Evolutionary conservation across 805 yeast species (phyloP), one percentile per base, ranked within the genome.

Genomic region (Cyberlindnera lachancei): DNA sequence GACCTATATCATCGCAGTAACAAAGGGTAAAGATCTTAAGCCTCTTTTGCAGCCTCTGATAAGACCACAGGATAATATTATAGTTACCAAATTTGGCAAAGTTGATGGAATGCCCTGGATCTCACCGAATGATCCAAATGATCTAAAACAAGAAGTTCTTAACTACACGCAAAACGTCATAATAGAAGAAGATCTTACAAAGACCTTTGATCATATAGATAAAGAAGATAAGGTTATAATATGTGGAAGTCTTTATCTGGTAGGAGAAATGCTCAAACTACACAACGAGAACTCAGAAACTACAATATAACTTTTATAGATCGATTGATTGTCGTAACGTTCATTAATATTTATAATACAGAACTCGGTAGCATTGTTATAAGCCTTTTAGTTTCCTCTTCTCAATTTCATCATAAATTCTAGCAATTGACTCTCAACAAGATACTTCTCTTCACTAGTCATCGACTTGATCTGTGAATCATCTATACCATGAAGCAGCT

Each of bases 71-170:
- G 96, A 87, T 46, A 53, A 59, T 3, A 70, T 88, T 0, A 57
- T 79, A 1, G 67, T 79, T 1, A 75, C 90, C 0, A 50, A 61
- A 20, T 92, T 88, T 52, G 70, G 76, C 1, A 46, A 59, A 2
- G 90, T 94, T 1, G 88, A 79, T 11, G 80, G 85, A 0, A 92
- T 92, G 98, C 96, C 97, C 0, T 92, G 97, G 97, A 75, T 92
- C 5, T 48, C 63, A 25, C 59, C 88, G 1, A 64, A 63, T 40
- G 52, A 48, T 5, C 48, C 58, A 2, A 35, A 38, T 2, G 53
- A 45, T 5, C 36, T 58, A 14, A 41, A 46, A 19, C n/a, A 38
- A 2, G 42, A 44, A 15, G 44, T 54, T 1, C 16, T 33, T 14
- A 35, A 45, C 3, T 62, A 60, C 1, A 42, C 64, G 3, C 13